A percentile compares a stretch with the other conserved stretches of the same genome.
Conservation (phyloP, 2,329 filamentous ascomycete species). For the Lizonia empirigonia region DNA sequence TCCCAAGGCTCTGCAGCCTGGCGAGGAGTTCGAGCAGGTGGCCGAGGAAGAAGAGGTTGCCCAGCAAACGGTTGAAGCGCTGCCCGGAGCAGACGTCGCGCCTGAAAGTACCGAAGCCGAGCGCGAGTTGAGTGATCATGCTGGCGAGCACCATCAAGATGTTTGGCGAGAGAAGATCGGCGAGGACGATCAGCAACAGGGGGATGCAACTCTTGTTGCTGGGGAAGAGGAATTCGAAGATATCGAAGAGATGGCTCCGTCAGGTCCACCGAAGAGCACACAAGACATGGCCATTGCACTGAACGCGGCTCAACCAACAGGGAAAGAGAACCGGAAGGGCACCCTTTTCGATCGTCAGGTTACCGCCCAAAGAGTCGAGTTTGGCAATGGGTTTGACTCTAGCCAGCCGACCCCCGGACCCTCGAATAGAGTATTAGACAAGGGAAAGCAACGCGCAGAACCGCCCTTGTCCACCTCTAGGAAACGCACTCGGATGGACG, state of each 20-base stretch:
- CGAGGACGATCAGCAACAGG: conserved; percentile 11
- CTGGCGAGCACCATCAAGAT: conserved; percentile 9
- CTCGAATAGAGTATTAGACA: conserved; percentile 24
- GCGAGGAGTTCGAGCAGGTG: conserved; percentile 8
- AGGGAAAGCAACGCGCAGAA: conserved; percentile 36
- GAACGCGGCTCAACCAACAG: conserved; percentile 24
- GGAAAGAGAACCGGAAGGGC: conserved; percentile 44
- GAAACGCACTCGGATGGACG: conserved; percentile 26
- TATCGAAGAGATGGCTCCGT: conserved; percentile 1
- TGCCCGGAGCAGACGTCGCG: conserved; percentile 2
- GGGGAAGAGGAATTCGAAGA: conserved; percentile 17
- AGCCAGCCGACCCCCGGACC: conserved; percentile 33
- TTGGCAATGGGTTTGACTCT: conserved; percentile 45
- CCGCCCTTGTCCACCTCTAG: conserved; percentile 23
- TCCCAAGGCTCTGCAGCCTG: conserved; percentile 12
- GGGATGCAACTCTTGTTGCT: conserved; percentile 14
- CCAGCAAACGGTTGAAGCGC: conserved; percentile 5
- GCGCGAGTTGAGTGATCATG: background rate
- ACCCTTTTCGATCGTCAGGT: conserved; percentile 51
- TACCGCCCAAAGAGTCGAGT: conserved; percentile 47
- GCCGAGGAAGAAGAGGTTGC: background rate
- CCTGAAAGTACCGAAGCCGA: background rate
- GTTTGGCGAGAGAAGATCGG: conserved; percentile 5
- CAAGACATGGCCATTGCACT: conserved; percentile 28
- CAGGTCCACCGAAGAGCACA: conserved; percentile 30